phyloP scores from a whole-genome alignment of 805 yeast species.

The Candida maesae region DNA sequence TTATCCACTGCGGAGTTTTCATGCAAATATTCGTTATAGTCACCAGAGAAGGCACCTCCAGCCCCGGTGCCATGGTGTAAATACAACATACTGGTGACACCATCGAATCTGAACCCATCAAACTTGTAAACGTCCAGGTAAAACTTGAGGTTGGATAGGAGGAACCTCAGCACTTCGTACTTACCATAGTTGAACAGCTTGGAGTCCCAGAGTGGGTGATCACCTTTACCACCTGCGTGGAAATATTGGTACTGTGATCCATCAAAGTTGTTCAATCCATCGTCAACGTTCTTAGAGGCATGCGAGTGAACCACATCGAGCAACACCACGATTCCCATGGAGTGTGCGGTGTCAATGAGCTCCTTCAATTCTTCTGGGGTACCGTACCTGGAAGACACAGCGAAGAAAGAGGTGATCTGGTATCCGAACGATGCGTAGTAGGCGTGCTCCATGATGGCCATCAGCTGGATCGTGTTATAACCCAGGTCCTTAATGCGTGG shows the following conservation, averaged over 20 bases:
- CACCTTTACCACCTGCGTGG: slow-evolving; percentile 88
- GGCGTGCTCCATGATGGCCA: slow-evolving; percentile 99
- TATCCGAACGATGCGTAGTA: slow-evolving; percentile 98
- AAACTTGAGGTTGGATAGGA: slow-evolving; percentile 78
- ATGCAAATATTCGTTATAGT: slow-evolving; percentile 85
- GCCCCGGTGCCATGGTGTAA: slow-evolving; percentile 89
- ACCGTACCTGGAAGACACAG: slow-evolving; percentile 85
- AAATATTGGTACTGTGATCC: slow-evolving; percentile 95
- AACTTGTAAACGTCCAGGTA: slow-evolving; percentile 79
- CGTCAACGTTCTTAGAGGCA: slow-evolving; percentile 90
- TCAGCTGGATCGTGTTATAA: slow-evolving; percentile 88
- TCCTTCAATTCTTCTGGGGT: slow-evolving; percentile 93
- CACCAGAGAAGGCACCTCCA: slow-evolving; percentile 81
- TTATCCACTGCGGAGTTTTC: slow-evolving; percentile 72
- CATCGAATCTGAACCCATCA: slow-evolving; percentile 96
- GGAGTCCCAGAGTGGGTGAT: slow-evolving; percentile 95
- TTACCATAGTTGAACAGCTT: slow-evolving; percentile 87
- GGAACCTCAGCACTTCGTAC: slow-evolving; percentile 85
- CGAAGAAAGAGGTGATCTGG: slow-evolving; percentile 90
- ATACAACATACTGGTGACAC: slow-evolving; percentile 92
- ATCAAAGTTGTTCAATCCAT: slow-evolving; percentile 89
- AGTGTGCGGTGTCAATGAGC: slow-evolving; percentile 88
- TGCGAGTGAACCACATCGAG: slow-evolving; percentile 95
- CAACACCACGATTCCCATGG: slow-evolving; percentile 78
- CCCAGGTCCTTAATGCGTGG: slow-evolving; percentile 87